Evolutionary conservation across 2,329 filamentous ascomycete species (phyloP), one percentile per base, ranked within the genome.

Genomic region (Catunica adiposa): DNA sequence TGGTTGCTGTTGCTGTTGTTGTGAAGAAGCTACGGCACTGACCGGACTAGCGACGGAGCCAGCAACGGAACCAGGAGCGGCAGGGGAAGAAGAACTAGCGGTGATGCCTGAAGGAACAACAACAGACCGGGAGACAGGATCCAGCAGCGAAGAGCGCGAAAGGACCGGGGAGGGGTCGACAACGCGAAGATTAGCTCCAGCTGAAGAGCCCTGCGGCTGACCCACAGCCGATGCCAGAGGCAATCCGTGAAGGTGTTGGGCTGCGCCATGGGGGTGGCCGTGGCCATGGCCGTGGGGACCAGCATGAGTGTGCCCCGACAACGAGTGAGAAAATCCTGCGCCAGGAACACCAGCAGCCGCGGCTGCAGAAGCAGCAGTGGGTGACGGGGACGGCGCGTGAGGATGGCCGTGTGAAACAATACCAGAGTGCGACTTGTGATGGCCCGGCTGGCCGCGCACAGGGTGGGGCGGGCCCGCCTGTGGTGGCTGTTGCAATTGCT

Each of bases 381-480:
- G 29, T 34, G 40, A 44, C 15, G 40, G 40, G 11, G 40, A 22
- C 15, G 40, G 40, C 15, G 40, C 40, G 20, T 44, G 40, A n/a
- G 20, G 15, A 44, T n/a, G 15, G 40, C 40, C 40, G 44, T 48
- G 44, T 14, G 17, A 5, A 17, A 48, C 44, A 8, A 48, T 23
- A 5, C 23, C 20, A 14, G 44, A 48, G 22, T 48, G 50, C 17
- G 50, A 52, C 50, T 40, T 52, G n/a, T 52, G 50, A 29, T 52
- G 50, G 29, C 50, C 31, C 31, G 31, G 17, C 31, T 38, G 50
- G 20, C 25, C 23, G 51, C 25, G 38, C 38, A 47, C 48, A 50
- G 34, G n/a, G 56, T 54, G 40, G 53, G 25, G 14, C 31, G 29
- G 53, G 26, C 15, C 38, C 23, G 22, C 8, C 17, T 53, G 51